phyloP scores from a whole-genome alignment of 108 stramenopile genomes.

The Stephanodiscus triporus region DNA sequence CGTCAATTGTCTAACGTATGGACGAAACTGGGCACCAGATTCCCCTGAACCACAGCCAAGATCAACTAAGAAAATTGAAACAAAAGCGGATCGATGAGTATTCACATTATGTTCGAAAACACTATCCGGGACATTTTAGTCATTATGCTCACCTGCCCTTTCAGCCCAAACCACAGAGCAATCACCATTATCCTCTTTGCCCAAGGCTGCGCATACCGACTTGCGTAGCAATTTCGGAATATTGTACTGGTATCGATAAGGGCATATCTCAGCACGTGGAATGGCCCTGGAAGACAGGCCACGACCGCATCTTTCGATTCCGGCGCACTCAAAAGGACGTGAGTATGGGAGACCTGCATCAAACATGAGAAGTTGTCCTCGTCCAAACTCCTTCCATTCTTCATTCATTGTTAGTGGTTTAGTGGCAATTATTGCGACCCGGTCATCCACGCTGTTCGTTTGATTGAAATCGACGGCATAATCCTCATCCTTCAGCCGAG shows the following conservation, averaged over 20 bases:
- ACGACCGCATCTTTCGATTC: conserved; percentile 29
- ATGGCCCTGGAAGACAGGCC: conserved; percentile 41
- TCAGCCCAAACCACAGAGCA: conserved; percentile 37
- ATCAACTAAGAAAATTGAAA: conserved; percentile 34
- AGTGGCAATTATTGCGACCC: conserved; percentile 90
- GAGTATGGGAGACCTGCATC: conserved; percentile 46
- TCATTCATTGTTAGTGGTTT: conserved; percentile 81
- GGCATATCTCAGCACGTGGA: conserved; percentile 40
- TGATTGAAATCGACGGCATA: conserved; percentile 63
- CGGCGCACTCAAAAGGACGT: conserved; percentile 38
- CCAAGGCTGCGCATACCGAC: conserved; percentile 33
- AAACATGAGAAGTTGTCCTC: conserved; percentile 82
- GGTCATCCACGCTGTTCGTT: conserved; percentile 63
- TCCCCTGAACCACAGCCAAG: conserved; percentile 76
- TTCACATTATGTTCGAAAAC: neutral
- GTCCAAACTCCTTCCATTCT: conserved; percentile 76
- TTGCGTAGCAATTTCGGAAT: conserved; percentile 32
- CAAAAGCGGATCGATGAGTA: neutral
- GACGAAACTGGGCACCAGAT: conserved; percentile 60
- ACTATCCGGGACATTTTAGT: neutral
- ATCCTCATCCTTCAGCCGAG: conserved; percentile 63
- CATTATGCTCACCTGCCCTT: conserved; percentile 11
- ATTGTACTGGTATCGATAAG: conserved; percentile 34
- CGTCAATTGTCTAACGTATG: conserved; percentile 47
- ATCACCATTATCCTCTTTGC: conserved; percentile 15